phyloP scores from a whole-genome alignment of 2,329 filamentous ascomycete genomes.

The Fusarium sp. region DNA sequence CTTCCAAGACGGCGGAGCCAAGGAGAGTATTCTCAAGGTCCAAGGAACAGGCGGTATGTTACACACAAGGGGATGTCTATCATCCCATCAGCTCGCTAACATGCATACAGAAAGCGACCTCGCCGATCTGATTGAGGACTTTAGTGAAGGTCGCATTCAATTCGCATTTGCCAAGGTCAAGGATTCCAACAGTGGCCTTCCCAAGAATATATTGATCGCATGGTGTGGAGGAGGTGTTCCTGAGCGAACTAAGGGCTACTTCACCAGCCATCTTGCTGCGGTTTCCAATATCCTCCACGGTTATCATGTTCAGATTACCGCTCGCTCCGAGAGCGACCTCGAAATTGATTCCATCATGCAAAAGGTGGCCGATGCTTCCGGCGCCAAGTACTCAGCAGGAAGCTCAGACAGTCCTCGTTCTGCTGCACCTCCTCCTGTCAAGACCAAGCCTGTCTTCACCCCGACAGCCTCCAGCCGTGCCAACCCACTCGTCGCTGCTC shows the following conservation, averaged over 20 bases:
- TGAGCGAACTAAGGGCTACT: constrained; percentile 98
- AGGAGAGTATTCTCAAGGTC: constrained; percentile 96
- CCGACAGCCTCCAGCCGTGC: constrained; percentile 68
- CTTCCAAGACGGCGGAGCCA: constrained; percentile 85
- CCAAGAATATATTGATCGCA: constrained; percentile 91
- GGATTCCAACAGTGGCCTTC: constrained; percentile 87
- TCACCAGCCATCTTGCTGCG: constrained; percentile 90
- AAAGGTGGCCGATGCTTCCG: constrained; percentile 94
- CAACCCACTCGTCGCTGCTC: constrained; percentile 73
- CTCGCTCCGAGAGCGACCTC: constrained; percentile 88
- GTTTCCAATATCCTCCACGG: constrained; percentile 94
- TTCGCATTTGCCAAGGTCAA: constrained; percentile 98
- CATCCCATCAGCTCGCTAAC: constrained; percentile 26
- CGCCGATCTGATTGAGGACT: constrained; percentile 89
- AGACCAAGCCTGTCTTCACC: constrained; percentile 92
- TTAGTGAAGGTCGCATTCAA: constrained; percentile 95
- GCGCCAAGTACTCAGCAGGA: constrained; percentile 87
- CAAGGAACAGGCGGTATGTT: constrained; percentile 83
- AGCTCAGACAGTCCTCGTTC: constrained; percentile 63
- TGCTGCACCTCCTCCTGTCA: constrained; percentile 72
- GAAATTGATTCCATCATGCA: constrained; percentile 88
- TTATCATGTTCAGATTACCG: constrained; percentile 97
- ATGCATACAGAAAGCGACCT: constrained; percentile 81
- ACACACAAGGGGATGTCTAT: background rate
- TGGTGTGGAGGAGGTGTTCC: constrained; percentile 98